These are phyloP conservation scores for Trifolium fragiferum DNA, from an alignment of 306 rosid genomes.

Conservation along the genomic window DNA sequence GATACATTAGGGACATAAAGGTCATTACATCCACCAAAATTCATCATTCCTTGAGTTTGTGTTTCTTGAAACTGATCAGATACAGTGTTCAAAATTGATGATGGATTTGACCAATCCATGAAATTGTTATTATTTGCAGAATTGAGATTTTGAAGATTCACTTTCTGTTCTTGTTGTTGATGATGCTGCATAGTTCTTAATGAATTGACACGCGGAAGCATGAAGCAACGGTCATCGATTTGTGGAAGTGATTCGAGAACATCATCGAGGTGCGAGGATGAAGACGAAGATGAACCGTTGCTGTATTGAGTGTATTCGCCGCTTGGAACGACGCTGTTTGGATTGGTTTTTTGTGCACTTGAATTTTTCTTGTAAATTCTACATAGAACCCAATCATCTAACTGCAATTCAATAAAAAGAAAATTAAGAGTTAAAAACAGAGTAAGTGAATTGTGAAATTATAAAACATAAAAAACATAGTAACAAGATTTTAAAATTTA, in stretches of 20 bases:
- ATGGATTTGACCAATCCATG: slow-evolving; percentile 69
- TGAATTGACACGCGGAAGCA: slow-evolving; percentile 65
- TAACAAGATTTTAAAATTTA: no score
- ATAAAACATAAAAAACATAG: not conserved
- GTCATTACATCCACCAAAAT: slow-evolving; percentile 44
- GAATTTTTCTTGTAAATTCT: slow-evolving; percentile 86
- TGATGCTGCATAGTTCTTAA: slow-evolving; percentile 48
- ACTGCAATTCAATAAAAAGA: slow-evolving; percentile 41
- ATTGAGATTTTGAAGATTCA: slow-evolving; percentile 48
- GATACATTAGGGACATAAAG: slow-evolving; percentile 54
- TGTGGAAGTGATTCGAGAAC: slow-evolving; percentile 75
- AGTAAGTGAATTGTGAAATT: not conserved
- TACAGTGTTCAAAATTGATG: slow-evolving; percentile 53
- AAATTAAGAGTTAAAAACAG: not conserved
- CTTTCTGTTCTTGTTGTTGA: slow-evolving; percentile 36
- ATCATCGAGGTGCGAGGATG: slow-evolving; percentile 77
- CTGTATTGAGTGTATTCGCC: slow-evolving; percentile 62
- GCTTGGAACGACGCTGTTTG: slow-evolving; percentile 50
- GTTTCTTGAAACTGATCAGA: slow-evolving; percentile 44
- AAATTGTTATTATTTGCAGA: slow-evolving; percentile 41
- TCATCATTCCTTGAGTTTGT: slow-evolving; percentile 51
- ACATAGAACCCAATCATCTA: slow-evolving; percentile 96
- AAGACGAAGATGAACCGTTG: slow-evolving; percentile 67
- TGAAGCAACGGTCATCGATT: slow-evolving; percentile 59
- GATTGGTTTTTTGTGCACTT: slow-evolving; percentile 46